Percentiles rank a stretch among this genome's conserved stretches.
Conservation (phyloP, 2,329 filamentous ascomycete species). For the Penicillium fuscoglaucum region DNA sequence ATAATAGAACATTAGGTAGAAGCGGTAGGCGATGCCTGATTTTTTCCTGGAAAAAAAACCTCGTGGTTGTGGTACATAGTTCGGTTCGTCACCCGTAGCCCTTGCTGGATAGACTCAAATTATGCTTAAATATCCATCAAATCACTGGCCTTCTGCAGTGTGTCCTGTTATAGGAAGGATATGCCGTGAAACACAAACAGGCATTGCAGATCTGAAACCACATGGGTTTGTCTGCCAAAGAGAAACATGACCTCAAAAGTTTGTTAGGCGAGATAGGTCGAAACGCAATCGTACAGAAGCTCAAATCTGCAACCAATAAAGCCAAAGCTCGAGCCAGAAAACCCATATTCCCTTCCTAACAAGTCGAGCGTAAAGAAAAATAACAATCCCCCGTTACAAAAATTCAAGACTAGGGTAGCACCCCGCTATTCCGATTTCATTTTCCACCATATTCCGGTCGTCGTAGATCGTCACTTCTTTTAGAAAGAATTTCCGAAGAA, state of each 20-base stretch:
- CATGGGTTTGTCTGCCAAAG: not conserved
- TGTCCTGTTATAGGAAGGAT: not conserved
- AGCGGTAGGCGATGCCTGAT: not conserved
- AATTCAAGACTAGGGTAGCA: not conserved
- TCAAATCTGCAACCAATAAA: constrained; percentile 1
- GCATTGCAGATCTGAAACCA: constrained; percentile 1
- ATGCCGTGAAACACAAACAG: not conserved
- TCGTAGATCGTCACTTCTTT: constrained; percentile 16
- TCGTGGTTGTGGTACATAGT: not conserved
- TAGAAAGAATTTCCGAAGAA: constrained; percentile 2
- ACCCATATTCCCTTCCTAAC: not conserved
- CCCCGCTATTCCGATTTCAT: not conserved
- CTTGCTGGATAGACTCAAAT: not conserved
- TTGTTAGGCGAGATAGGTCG: not conserved
- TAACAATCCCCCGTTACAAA: constrained; percentile 1
- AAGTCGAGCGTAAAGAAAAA: not conserved
- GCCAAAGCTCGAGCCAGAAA: not conserved
- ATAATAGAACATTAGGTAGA: not conserved
- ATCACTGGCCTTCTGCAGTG: not conserved
- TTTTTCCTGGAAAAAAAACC: not conserved
- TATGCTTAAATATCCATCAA: not conserved
- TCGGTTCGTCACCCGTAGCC: not conserved
- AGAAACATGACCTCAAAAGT: not conserved
- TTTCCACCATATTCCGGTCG: not conserved
- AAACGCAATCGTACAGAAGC: not conserved